These are phyloP conservation scores for Rhizopogon sp. DNA, from an alignment of 768 basidiomycete genomes.

Conservation along the genomic window DNA sequence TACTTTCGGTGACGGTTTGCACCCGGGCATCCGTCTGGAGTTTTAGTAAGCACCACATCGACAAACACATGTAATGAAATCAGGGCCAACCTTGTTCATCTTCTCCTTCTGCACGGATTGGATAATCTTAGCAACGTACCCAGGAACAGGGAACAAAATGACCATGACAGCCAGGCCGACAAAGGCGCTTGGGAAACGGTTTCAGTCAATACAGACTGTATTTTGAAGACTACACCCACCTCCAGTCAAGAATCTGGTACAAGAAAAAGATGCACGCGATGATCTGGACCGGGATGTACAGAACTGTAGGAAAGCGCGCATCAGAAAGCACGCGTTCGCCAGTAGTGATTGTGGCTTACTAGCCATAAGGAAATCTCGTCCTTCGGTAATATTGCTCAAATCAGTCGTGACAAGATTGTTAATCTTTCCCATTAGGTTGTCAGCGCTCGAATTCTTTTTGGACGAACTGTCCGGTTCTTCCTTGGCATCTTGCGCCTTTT, in stretches of 20 bases:
- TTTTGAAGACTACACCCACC: not conserved
- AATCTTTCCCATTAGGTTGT: constrained; percentile 66
- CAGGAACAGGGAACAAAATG: constrained; percentile 53
- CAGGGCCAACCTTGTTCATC: constrained; percentile 39
- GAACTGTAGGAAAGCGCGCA: not conserved
- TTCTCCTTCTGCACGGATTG: constrained; percentile 43
- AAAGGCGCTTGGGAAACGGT: constrained; percentile 29
- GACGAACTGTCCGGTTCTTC: not conserved
- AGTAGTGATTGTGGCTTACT: not conserved
- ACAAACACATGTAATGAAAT: not conserved
- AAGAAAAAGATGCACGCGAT: constrained; percentile 36
- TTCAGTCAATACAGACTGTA: not conserved
- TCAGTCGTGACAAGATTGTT: constrained; percentile 67
- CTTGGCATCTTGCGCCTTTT: not conserved
- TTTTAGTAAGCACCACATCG: not conserved
- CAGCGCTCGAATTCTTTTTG: constrained; percentile 17
- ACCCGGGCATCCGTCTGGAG: constrained; percentile 52
- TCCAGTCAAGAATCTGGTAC: constrained; percentile 46
- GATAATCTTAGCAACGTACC: constrained; percentile 44
- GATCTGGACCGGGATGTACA: constrained; percentile 8
- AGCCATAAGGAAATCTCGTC: constrained; percentile 12
- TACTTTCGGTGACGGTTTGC: constrained; percentile 57
- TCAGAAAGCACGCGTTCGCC: not conserved
- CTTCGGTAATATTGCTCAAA: constrained; percentile 11
- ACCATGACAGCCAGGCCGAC: constrained; percentile 52